Evolutionary conservation across 2,329 filamentous ascomycete genomes (phyloP).

Genomic region (Knufia fluminis): DNA sequence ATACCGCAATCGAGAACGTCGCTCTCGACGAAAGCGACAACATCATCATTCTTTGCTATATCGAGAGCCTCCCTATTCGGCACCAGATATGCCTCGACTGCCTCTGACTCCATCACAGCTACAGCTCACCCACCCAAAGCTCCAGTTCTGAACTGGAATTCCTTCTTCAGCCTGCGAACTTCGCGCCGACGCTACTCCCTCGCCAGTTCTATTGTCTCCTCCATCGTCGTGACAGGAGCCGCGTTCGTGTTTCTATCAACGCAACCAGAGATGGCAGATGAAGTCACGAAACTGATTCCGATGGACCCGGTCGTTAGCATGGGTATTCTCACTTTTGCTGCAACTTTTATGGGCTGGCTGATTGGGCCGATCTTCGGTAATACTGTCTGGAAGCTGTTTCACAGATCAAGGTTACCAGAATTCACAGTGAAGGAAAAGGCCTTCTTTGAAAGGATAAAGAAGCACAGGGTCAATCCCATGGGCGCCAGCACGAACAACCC

Average conservation of each 20-base stretch:
- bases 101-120: background rate
- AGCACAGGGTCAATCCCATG: slow-evolving; percentile 81
- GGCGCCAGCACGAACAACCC: slow-evolving; percentile 86
- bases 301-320: slow-evolving; percentile 82
- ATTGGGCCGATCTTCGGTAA: slow-evolving; percentile 75
- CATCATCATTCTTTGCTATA: slow-evolving; percentile 10
- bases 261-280: slow-evolving; percentile 18
- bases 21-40: slow-evolving; percentile 15
- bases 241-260: slow-evolving; percentile 23
- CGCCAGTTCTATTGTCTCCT: slow-evolving; percentile 60
- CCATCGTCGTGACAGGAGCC: slow-evolving; percentile 48
- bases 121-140: background rate
- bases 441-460: slow-evolving; percentile 87
- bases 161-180: slow-evolving; percentile 83
- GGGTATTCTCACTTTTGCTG: slow-evolving; percentile 68
- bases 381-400: slow-evolving; percentile 65
- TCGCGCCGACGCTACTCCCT: slow-evolving; percentile 77
- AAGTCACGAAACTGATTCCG: slow-evolving; percentile 20
- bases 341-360: slow-evolving; percentile 77
- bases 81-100: slow-evolving; percentile 1
- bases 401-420: slow-evolving; percentile 45
- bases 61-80: slow-evolving; percentile 2
- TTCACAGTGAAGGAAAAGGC: slow-evolving; percentile 70
- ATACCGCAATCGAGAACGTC: background rate
- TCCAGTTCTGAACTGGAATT: slow-evolving; percentile 70